phyloP scores from a whole-genome alignment of 2,329 filamentous ascomycete species.

The Dothideomycetes sp. region DNA sequence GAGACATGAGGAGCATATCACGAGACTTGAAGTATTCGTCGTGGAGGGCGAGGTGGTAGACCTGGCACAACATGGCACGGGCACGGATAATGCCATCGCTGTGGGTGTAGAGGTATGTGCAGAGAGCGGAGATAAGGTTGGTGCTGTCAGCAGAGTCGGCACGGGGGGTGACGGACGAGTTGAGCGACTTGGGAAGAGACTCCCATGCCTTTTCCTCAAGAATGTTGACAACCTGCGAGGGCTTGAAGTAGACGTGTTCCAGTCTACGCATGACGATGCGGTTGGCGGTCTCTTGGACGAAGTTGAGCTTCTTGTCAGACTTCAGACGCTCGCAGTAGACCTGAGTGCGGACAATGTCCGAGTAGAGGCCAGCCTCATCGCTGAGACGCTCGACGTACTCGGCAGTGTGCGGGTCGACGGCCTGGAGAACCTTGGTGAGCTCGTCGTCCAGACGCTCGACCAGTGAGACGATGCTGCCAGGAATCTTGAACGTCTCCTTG shows the following conservation, averaged over 20 bases:
- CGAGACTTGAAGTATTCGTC: slow-evolving; percentile 96
- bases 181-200: slow-evolving; percentile 56
- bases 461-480: slow-evolving; percentile 89
- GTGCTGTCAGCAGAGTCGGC: slow-evolving; percentile 57
- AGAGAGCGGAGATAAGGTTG: slow-evolving; percentile 73
- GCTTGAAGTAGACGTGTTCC: slow-evolving; percentile 99
- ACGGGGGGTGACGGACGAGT: slow-evolving; percentile 75
- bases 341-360: slow-evolving; percentile 77
- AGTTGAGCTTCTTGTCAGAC: slow-evolving; percentile 60
- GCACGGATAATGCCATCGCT: slow-evolving; percentile 94
- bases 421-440: slow-evolving; percentile 91
- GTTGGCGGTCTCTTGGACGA: slow-evolving; percentile 81
- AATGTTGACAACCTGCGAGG: slow-evolving; percentile 82
- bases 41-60: slow-evolving; percentile 95
- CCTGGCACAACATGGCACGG: slow-evolving; percentile 94
- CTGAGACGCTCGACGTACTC: slow-evolving; percentile 95
- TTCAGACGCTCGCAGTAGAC: slow-evolving; percentile 80
- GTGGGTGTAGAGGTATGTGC: slow-evolving; percentile 88
- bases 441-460: slow-evolving; percentile 94
- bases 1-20: slow-evolving; percentile 99
- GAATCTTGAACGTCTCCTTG: slow-evolving; percentile 79
- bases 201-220: slow-evolving; percentile 95
- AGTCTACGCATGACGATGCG: slow-evolving; percentile 86
- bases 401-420: slow-evolving; percentile 95
- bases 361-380: slow-evolving; percentile 85